phyloP scores from a whole-genome alignment of 768 basidiomycete genomes.

The Ramaria rubella region DNA sequence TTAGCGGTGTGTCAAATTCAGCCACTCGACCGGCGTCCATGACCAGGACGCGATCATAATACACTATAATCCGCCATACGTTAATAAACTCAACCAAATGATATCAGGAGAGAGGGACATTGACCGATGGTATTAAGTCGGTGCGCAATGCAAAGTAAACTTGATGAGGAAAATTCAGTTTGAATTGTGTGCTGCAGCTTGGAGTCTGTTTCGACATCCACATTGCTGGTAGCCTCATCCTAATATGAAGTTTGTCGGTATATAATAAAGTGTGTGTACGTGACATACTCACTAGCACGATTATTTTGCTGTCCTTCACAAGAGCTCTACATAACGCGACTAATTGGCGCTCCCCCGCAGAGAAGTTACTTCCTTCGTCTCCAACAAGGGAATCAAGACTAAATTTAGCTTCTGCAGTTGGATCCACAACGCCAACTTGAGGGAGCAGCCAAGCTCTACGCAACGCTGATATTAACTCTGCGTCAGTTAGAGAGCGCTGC shows the following conservation, averaged over 20 bases:
- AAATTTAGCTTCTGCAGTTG: slow-evolving; percentile 57
- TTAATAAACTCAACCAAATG: slow-evolving; percentile 12
- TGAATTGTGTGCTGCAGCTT: slow-evolving; percentile 59
- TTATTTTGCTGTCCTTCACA: slow-evolving; percentile 53
- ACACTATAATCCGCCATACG: slow-evolving; percentile 33
- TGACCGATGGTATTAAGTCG: slow-evolving; percentile 49
- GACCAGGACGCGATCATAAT: slow-evolving; percentile 66
- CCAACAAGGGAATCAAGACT: slow-evolving; percentile 53
- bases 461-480: slow-evolving; percentile 54
- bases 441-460: slow-evolving; percentile 57
- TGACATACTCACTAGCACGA: slow-evolving; percentile 39
- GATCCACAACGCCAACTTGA: slow-evolving; percentile 36
- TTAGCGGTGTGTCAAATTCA: slow-evolving; percentile 69
- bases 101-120: slow-evolving; percentile 7
- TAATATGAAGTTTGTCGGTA: slow-evolving; percentile 16
- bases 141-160: slow-evolving; percentile 52
- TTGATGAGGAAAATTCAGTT: slow-evolving; percentile 48
- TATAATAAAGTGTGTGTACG: neutral
- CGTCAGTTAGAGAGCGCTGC: slow-evolving; percentile 45
- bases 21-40: slow-evolving; percentile 64
- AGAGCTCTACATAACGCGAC: slow-evolving; percentile 56
- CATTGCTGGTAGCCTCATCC: slow-evolving; percentile 60
- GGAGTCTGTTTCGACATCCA: slow-evolving; percentile 57
- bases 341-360: slow-evolving; percentile 63
- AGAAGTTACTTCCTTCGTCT: slow-evolving; percentile 61